These are phyloP conservation scores for Bocquillonia castaneifolia DNA, from an alignment of 441 rosid species.

Conservation along the genomic window DNA sequence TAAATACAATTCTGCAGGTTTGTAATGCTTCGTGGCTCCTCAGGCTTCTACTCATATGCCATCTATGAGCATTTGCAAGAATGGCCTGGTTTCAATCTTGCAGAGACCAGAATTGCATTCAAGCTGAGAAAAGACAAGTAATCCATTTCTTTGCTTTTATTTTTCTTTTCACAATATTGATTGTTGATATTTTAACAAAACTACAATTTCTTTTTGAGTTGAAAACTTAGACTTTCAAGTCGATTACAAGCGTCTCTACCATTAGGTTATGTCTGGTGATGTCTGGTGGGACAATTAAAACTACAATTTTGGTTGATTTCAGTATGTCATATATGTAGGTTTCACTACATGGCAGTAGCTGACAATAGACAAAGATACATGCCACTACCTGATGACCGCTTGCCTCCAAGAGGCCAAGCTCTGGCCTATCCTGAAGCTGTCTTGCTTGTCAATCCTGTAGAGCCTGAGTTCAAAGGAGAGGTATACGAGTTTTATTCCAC, in stretches of 20 bases:
- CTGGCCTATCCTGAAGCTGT: conserved; percentile 81
- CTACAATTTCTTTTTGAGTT: too few relatives aligned
- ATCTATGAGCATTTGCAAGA: conserved; percentile 59
- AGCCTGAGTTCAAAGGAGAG: conserved; percentile 73
- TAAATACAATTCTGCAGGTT: conserved; percentile 38
- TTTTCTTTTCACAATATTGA: background rate
- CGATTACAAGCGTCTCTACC: too few relatives aligned
- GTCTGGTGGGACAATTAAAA: background rate
- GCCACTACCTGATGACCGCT: conserved; percentile 81
- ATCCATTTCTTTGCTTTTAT: background rate
- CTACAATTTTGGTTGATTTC: background rate
- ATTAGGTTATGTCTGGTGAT: too few relatives aligned
- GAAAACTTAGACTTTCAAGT: too few relatives aligned
- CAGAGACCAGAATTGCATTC: conserved; percentile 69
- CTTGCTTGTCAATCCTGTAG: conserved; percentile 62
- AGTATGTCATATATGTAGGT: conserved; percentile 31
- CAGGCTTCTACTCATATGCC: conserved; percentile 76
- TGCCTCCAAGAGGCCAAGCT: conserved; percentile 49
- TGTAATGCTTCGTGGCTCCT: conserved; percentile 53
- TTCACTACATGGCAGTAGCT: conserved; percentile 73
- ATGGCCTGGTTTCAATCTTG: conserved; percentile 74
- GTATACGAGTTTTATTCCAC: conserved; percentile 23
- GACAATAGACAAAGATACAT: conserved; percentile 71
- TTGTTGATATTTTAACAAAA: too few relatives aligned
- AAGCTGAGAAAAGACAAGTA: conserved; percentile 81